A percentile compares a stretch with the other conserved stretches of the same genome.
These are phyloP conservation scores for Sugiyamaella qingdaonensis DNA, from an alignment of 805 yeast genomes.

Conservation along the genomic window DNA sequence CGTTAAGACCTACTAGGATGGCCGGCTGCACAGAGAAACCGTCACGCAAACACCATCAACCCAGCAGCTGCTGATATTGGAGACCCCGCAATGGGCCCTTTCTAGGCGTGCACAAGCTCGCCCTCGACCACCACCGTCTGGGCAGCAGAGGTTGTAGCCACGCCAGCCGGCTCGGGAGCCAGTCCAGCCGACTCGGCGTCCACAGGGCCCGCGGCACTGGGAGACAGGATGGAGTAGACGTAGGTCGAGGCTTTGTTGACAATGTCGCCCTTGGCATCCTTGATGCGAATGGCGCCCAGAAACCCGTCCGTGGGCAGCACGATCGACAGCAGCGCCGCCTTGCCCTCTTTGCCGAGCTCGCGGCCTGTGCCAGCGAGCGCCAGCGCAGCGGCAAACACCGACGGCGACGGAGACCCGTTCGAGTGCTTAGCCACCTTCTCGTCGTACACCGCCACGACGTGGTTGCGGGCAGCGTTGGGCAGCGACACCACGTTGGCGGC, in stretches of 20 bases:
- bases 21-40: too few relatives aligned
- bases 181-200: neutral
- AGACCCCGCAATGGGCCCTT: too few relatives aligned
- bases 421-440: slow-evolving; percentile 11
- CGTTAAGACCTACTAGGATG: too few relatives aligned
- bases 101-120: neutral
- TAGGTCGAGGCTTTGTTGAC: neutral
- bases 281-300: neutral
- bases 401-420: neutral
- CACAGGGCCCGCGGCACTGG: neutral
- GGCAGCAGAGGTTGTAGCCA: neutral
- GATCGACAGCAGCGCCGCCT: neutral
- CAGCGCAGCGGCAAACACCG: slow-evolving; percentile 2
- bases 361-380: slow-evolving; percentile 13
- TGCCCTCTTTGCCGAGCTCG: slow-evolving; percentile 7
- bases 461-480: slow-evolving; percentile 19
- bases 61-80: too few relatives aligned
- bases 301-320: neutral
- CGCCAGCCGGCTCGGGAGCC: neutral
- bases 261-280: neutral
- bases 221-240: neutral
- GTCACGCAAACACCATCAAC: too few relatives aligned
- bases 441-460: slow-evolving; percentile 18
- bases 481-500: slow-evolving; percentile 13
- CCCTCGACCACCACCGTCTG: neutral